Base-by-base conservation (phyloP, 225 moss, liverwort and hornwort genomes). In the Lunularia cruciata region DNA sequence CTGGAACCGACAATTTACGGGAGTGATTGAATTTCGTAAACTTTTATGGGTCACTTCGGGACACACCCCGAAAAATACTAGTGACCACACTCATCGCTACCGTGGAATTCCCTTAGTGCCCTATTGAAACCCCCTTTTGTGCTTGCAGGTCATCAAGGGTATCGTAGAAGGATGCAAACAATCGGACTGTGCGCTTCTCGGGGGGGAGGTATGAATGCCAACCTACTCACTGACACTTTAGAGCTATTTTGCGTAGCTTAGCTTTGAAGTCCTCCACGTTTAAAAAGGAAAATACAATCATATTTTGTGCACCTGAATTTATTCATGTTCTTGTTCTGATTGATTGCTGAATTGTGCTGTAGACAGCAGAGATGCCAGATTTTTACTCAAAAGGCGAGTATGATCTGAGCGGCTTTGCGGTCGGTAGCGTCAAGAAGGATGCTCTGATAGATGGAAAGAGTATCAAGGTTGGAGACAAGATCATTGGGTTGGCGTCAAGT, bases 361-460 rank as follows among this genome's bases (percentile, higher is more conserved):
- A 82, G 84, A 98, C 96, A 0, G 91, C 96, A 46, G 93, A 98
- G 31, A 98, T 98, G 96, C 96, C 96, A 7, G 91, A 86, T 33
- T 93, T 98, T 26, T 91, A 98, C 70, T 70, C 79, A 3, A 81
- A 84, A 15, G 91, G 91, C 0, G 93, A 98, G 78, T 98, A 98
- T 34, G 96, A 98, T 65, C 65, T 98, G 69, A 93, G 93, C 39
- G 96, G 91, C 7, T 89, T 91, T 67, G 92, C 91, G 11, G 96
- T 93, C 7, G 96, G 96, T 31, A 89, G 87, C 36, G 91, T 98
- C 57, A 91, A 88, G 60, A 93, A 93, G 66, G 91, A 98, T 45
- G 90, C 75, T 33, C 61, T 98, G 2, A 86, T 98, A 11, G 89
- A 98, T 67, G 96, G 96, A 7, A 86, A 69, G n/a, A 81, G 60